Base-by-base conservation (phyloP, 345 rosid species). In the Salix arbutifolia region DNA sequence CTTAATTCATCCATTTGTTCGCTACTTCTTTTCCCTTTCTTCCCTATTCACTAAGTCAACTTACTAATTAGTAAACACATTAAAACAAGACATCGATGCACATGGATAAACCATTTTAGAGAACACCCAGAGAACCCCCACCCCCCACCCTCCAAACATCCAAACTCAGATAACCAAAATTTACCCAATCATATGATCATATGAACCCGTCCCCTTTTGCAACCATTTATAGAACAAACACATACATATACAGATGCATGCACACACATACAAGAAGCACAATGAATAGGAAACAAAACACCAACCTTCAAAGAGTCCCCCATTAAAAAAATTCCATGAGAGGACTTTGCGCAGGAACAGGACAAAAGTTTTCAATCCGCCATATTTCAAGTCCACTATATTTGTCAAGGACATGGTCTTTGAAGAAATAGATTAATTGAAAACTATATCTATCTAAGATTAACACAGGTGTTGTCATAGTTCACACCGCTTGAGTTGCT, bases 251-350 rank as follows among this genome's bases (percentile, higher is more conserved):
- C 56, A 50, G 56, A 17, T 50, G 21, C 56, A 17, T 1, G 3
- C n/a, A 18, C 58, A 19, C 23, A 70, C 17, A 7, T 21, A 48
- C 12, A 30, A 31, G 13, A 56, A 50, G 4, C 52, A 48, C 19
- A 23, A 62, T 23, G 44, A 61, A 70, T 21, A 70, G 38, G 56
- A 75, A 81, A 23, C 28, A 60, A 61, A 72, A 40, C 33, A 78
- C 77, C 74, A 84, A 89, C 99, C 99, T 90, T 89, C 84, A 96
- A 80, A 85, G 99, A 96, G 84, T 96, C 99, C 77, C 99, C 97
- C 0, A 89, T 94, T 79, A 92, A 96, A 85, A 96, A 96, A 66
- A 90, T 96, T 35, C 99, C 99, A 73, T 86, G 53, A 67, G 95
- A 90, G 44, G 97, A 82, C 84, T 88, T 88, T 62, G 89, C 67